These are phyloP conservation scores for Apiospora aurea DNA, from an alignment of 2,329 filamentous ascomycete genomes.

Conservation along the genomic window DNA sequence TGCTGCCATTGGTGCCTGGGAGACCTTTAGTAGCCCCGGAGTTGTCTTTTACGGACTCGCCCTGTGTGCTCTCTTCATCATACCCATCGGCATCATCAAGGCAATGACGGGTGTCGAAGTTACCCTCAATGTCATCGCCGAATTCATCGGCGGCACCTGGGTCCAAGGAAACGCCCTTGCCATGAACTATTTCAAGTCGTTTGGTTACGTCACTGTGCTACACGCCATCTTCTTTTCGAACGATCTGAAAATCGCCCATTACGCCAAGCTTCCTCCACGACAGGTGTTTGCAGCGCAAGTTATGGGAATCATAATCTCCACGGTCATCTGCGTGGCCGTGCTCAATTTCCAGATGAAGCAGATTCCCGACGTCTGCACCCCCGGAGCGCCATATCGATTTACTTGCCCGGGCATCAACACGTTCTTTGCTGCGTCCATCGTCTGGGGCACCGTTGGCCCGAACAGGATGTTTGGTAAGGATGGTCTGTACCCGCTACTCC, in stretches of 20 bases:
- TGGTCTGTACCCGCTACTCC: conserved; percentile 43
- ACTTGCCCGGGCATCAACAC: conserved; percentile 61
- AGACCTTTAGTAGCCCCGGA: conserved; percentile 57
- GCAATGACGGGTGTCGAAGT: conserved; percentile 61
- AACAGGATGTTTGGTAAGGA: conserved; percentile 46
- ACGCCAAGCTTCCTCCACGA: conserved; percentile 67
- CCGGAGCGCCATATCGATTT: conserved; percentile 55
- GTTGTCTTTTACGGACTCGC: conserved; percentile 60
- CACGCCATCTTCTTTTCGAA: conserved; percentile 50
- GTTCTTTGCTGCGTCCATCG: conserved; percentile 60
- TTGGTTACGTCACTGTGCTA: conserved; percentile 49
- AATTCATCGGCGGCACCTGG: conserved; percentile 60
- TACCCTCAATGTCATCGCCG: conserved; percentile 59
- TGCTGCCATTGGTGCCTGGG: conserved; percentile 54
- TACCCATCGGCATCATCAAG: conserved; percentile 60
- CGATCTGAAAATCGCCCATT: conserved; percentile 58
- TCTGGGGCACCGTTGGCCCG: conserved; percentile 51
- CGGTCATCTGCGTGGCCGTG: conserved; percentile 22
- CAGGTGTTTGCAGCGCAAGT: conserved; percentile 67
- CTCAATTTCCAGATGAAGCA: conserved; percentile 57
- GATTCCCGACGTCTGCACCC: conserved; percentile 57
- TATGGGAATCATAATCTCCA: conserved; percentile 57
- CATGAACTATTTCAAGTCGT: conserved; percentile 63
- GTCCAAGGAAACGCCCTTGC: conserved; percentile 58
- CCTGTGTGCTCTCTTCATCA: conserved; percentile 57